A percentile compares a stretch with the other conserved stretches of the same genome.
These are phyloP conservation scores for Backusella luteola DNA, from an alignment of 192 early-diverging fungal genomes.

Conservation along the genomic window DNA sequence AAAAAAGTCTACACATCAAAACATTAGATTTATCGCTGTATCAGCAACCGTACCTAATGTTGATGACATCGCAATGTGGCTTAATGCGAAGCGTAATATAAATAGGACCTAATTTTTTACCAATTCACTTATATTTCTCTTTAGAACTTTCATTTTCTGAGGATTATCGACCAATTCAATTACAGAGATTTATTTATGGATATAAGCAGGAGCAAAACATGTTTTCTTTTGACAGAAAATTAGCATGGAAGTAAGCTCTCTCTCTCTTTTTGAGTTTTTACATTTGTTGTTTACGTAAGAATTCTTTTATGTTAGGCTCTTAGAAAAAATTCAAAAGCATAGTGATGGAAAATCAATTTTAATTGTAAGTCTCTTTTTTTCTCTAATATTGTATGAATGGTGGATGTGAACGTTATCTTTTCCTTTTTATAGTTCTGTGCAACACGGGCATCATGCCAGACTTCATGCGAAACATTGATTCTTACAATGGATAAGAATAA, in stretches of 20 bases:
- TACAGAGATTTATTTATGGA: conserved; percentile 51
- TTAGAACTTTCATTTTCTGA: conserved; percentile 56
- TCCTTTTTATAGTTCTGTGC: conserved; percentile 33
- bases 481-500: conserved; percentile 21
- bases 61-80: conserved; percentile 63
- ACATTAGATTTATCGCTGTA: conserved; percentile 46
- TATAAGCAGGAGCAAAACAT: conserved; percentile 36
- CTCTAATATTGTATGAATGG: background rate
- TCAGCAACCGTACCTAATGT: conserved; percentile 75
- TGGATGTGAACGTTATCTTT: background rate
- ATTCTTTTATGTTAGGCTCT: conserved; percentile 7
- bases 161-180: conserved; percentile 64
- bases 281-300: background rate
- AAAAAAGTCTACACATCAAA: background rate
- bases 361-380: conserved; percentile 27
- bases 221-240: conserved; percentile 55
- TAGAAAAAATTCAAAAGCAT: conserved; percentile 36
- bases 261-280: background rate
- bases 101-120: no score
- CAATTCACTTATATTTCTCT: background rate
- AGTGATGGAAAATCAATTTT: conserved; percentile 30
- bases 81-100: conserved; percentile 27
- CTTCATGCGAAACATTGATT: conserved; percentile 34
- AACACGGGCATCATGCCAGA: conserved; percentile 38
- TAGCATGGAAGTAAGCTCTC: conserved; percentile 48